phyloP scores from a whole-genome alignment of 1,139 yeast species.

The Protomyces macrosporus region DNA sequence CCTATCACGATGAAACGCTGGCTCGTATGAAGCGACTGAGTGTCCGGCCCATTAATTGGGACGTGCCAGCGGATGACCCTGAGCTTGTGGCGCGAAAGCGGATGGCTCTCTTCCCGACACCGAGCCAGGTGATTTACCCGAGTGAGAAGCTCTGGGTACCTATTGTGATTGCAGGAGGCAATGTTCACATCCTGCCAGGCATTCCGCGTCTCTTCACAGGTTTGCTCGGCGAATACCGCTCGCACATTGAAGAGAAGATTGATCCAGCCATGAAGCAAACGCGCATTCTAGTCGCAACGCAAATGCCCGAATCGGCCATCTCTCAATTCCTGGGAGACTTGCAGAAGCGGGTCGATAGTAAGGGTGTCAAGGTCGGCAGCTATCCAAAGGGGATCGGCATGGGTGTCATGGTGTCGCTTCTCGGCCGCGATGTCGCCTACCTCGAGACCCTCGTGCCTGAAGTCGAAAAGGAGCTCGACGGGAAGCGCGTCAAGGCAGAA shows the following conservation, averaged over 20 bases:
- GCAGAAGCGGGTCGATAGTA: slow-evolving; percentile 48
- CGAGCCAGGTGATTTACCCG: slow-evolving; percentile 48
- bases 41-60: slow-evolving; percentile 40
- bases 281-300: slow-evolving; percentile 61
- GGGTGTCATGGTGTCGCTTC: slow-evolving; percentile 41
- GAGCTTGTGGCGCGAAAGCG: slow-evolving; percentile 60
- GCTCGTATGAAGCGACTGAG: slow-evolving; percentile 54
- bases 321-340: slow-evolving; percentile 57
- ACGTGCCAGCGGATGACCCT: slow-evolving; percentile 38
- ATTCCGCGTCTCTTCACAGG: slow-evolving; percentile 52
- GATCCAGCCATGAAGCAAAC: slow-evolving; percentile 40
- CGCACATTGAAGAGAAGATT: slow-evolving; percentile 37
- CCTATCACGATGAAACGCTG: slow-evolving; percentile 54
- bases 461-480: slow-evolving; percentile 21
- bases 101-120: slow-evolving; percentile 60
- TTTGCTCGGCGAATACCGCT: slow-evolving; percentile 46
- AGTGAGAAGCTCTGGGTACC: slow-evolving; percentile 75
- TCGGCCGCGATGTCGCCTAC: slow-evolving; percentile 19
- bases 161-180: slow-evolving; percentile 56
- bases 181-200: slow-evolving; percentile 72
- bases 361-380: slow-evolving; percentile 64
- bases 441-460: slow-evolving; percentile 14
- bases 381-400: slow-evolving; percentile 66
- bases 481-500: slow-evolving; percentile 13
- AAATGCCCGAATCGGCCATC: slow-evolving; percentile 56